Evolutionary conservation across 257 asterid species (phyloP).

Genomic region (Ballota nigra): DNA sequence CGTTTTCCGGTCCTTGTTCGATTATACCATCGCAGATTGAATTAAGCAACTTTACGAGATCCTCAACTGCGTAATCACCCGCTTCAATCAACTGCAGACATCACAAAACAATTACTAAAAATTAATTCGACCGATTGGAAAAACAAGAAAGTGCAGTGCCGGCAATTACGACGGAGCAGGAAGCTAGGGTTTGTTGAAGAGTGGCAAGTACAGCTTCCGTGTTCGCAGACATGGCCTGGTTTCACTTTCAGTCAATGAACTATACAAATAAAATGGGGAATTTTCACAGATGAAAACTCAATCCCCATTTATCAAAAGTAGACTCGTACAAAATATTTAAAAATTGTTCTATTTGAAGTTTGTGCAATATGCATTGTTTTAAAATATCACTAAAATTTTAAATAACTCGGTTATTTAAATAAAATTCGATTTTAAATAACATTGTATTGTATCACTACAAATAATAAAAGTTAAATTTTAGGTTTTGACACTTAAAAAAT

Average conservation of each 20-base stretch:
- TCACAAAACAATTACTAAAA: background rate
- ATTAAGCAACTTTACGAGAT: conserved; percentile 50
- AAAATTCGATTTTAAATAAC: no score
- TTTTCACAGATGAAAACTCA: no score
- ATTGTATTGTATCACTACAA: no score
- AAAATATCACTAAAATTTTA: no score
- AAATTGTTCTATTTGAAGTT: no score
- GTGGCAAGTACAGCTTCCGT: conserved; percentile 20
- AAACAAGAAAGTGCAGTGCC: background rate
- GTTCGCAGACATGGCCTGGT: conserved; percentile 23
- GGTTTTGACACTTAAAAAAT: no score
- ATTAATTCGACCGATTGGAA: background rate
- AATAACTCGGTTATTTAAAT: no score
- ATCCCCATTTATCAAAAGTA: no score
- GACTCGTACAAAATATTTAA: no score
- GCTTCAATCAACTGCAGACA: conserved; percentile 50
- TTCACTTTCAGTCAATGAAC: conserved; percentile 1
- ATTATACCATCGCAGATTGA: conserved; percentile 39
- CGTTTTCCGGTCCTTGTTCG: conserved; percentile 24
- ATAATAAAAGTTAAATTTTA: no score
- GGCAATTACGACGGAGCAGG: conserved; percentile 46
- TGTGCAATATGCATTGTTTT: no score
- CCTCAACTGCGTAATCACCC: conserved; percentile 41
- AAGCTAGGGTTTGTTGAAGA: conserved; percentile 46
- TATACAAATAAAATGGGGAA: no score